A percentile compares a stretch with the other conserved stretches of the same genome.
Conservation (phyloP, 2,329 filamentous ascomycete species). For the Colletotrichum trifolii region DNA sequence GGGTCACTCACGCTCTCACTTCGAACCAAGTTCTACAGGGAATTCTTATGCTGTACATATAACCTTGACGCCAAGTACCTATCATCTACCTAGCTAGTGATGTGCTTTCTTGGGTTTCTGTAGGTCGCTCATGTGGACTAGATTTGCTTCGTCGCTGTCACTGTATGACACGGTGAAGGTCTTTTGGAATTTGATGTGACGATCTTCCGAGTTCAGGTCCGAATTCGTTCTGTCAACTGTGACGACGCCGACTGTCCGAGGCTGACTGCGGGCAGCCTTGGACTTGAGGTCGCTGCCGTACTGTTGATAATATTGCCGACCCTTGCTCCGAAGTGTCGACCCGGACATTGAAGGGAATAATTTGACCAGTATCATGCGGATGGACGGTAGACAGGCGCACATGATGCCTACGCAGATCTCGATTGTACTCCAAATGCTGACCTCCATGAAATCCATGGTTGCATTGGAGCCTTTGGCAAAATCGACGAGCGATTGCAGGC, state of each 20-base stretch:
- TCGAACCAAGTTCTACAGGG: too few species aligned
- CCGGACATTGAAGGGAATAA: conserved; percentile 44
- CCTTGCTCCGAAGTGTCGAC: conserved; percentile 35
- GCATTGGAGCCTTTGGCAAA: conserved; percentile 39
- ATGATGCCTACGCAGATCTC: conserved; percentile 51
- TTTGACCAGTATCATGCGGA: conserved; percentile 44
- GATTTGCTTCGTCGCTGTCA: conserved; percentile 43
- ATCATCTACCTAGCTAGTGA: too few species aligned
- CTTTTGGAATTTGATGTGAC: conserved; percentile 46
- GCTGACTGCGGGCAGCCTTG: conserved; percentile 4
- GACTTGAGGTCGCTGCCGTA: conserved; percentile 31
- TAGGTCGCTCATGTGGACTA: conserved; percentile 46
- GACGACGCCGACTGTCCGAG: conserved; percentile 17
- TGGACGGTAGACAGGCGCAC: conserved; percentile 48
- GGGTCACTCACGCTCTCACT: too few species aligned
- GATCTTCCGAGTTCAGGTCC: conserved; percentile 6
- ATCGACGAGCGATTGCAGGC: conserved; percentile 41
- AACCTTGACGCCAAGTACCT: too few species aligned
- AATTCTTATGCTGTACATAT: too few species aligned
- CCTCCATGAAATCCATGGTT: conserved; percentile 41
- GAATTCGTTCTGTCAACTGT: conserved; percentile 15
- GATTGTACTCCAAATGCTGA: conserved; percentile 48
- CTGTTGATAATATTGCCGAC: conserved; percentile 30
- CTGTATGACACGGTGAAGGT: conserved; percentile 50
- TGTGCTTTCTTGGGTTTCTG: conserved; percentile 14